phyloP scores from a whole-genome alignment of 176 grass and related monocot genomes.

The Secale cereale region DNA sequence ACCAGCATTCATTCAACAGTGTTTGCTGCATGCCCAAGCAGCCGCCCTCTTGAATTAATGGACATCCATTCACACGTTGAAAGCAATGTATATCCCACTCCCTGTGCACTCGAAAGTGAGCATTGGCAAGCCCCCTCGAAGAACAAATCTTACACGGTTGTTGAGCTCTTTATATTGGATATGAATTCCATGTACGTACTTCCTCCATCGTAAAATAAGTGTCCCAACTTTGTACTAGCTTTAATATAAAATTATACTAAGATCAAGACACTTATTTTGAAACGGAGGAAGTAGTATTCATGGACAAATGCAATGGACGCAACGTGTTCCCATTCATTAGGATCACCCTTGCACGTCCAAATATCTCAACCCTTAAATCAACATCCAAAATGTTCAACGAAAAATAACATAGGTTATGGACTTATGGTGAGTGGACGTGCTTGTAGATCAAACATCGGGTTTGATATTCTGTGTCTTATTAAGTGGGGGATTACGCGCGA shows the following conservation, averaged over 20 bases:
- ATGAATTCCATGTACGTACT: neutral
- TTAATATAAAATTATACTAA: too few relatives aligned
- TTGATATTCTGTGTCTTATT: too few relatives aligned
- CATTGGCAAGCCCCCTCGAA: neutral
- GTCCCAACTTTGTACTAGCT: too few relatives aligned
- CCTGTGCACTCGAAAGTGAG: neutral
- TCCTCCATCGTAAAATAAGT: too few relatives aligned
- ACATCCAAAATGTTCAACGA: neutral
- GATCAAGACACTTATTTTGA: too few relatives aligned
- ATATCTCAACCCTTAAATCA: neutral
- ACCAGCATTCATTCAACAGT: neutral
- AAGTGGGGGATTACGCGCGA: too few relatives aligned
- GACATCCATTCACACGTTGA: neutral
- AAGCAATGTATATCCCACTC: slow-evolving; percentile 3
- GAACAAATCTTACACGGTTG: neutral
- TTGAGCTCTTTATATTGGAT: neutral
- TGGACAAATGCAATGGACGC: slow-evolving; percentile 5
- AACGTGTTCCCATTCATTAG: neutral
- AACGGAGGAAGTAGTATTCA: too few relatives aligned
- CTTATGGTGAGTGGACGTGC: too few relatives aligned
- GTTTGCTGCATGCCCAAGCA: neutral
- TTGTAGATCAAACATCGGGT: too few relatives aligned
- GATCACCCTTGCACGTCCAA: neutral
- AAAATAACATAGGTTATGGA: neutral
- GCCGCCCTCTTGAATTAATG: neutral